A percentile compares a stretch with the other conserved stretches of the same genome.
phyloP scores from a whole-genome alignment of 2,329 filamentous ascomycete genomes.

The Pseudogymnoascus verrucosus region DNA sequence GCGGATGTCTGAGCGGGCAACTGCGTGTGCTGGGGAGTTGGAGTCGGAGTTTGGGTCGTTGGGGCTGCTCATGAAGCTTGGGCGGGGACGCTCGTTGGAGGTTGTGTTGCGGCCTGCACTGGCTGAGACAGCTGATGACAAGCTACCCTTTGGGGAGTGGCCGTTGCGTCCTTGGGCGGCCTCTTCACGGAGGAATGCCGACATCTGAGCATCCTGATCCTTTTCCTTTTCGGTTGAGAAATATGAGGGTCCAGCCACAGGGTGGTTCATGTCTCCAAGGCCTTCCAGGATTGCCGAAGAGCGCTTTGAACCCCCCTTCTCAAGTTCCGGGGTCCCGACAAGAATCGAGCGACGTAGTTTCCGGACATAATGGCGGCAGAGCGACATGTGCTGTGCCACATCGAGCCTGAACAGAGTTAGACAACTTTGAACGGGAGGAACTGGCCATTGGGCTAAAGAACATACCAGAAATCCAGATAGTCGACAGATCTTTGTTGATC shows the following conservation, averaged over 20 bases:
- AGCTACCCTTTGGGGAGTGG: constrained; percentile 44
- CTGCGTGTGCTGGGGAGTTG: constrained; percentile 73
- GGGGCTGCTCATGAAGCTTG: constrained; percentile 53
- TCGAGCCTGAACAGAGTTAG: constrained; percentile 64
- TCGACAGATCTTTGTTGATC: constrained; percentile 97
- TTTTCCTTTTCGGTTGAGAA: constrained; percentile 63
- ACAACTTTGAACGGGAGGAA: constrained; percentile 5
- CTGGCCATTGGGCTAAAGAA: constrained; percentile 11
- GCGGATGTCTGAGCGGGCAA: constrained; percentile 81
- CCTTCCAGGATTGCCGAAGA: constrained; percentile 74
- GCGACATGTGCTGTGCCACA: constrained; percentile 96
- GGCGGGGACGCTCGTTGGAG: constrained; percentile 36
- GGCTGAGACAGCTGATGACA: constrained; percentile 23
- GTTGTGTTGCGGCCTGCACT: constrained; percentile 38
- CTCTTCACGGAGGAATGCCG: constrained; percentile 73
- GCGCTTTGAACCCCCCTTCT: constrained; percentile 71
- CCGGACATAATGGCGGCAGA: constrained; percentile 94
- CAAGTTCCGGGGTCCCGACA: constrained; percentile 83
- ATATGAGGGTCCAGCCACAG: constrained; percentile 52
- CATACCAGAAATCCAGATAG: constrained; percentile 95
- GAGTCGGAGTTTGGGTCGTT: constrained; percentile 63
- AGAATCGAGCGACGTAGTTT: constrained; percentile 90
- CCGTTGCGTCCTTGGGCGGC: constrained; percentile 42
- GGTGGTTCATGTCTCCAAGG: constrained; percentile 57
- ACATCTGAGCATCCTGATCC: constrained; percentile 82